Evolutionary conservation across 1,284 basidiomycete genomes (phyloP).

Genomic region (Ganoderma boninense): DNA sequence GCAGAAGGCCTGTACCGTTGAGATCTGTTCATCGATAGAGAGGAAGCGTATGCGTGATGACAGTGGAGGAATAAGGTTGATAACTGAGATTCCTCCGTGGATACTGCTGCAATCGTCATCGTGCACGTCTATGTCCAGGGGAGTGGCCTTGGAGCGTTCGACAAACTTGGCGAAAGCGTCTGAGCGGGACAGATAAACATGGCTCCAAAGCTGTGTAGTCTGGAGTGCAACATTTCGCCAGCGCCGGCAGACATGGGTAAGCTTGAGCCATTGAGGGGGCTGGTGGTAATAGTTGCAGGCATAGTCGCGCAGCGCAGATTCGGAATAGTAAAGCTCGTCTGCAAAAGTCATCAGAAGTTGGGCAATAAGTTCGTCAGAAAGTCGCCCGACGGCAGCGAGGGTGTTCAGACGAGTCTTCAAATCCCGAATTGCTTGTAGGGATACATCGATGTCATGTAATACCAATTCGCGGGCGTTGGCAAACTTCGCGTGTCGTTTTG

Average conservation of each 20-base stretch:
- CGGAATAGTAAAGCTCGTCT: neutral
- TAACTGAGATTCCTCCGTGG: neutral
- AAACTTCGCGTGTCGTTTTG: too few relatives aligned
- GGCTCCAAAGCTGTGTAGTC: neutral
- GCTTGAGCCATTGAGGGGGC: neutral
- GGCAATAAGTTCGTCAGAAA: constrained; percentile 10
- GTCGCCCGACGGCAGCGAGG: constrained; percentile 4
- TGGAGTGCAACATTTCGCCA: neutral
- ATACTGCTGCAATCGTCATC: neutral
- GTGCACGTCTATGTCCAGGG: neutral
- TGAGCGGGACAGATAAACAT: neutral
- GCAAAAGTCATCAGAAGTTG: constrained; percentile 1
- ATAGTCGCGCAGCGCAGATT: neutral
- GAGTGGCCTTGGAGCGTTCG: neutral
- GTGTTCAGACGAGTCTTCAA: constrained; percentile 5
- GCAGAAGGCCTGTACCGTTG: neutral
- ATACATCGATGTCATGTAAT: neutral
- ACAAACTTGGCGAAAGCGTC: neutral
- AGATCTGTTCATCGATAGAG: neutral
- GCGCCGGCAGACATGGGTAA: neutral
- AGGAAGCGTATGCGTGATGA: neutral
- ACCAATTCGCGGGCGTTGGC: too few relatives aligned
- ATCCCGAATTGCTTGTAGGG: neutral
- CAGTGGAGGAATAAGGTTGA: neutral
- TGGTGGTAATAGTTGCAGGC: neutral